These are phyloP conservation scores for Apiospora arundinis DNA, from an alignment of 2,329 filamentous ascomycete species.

Conservation along the genomic window DNA sequence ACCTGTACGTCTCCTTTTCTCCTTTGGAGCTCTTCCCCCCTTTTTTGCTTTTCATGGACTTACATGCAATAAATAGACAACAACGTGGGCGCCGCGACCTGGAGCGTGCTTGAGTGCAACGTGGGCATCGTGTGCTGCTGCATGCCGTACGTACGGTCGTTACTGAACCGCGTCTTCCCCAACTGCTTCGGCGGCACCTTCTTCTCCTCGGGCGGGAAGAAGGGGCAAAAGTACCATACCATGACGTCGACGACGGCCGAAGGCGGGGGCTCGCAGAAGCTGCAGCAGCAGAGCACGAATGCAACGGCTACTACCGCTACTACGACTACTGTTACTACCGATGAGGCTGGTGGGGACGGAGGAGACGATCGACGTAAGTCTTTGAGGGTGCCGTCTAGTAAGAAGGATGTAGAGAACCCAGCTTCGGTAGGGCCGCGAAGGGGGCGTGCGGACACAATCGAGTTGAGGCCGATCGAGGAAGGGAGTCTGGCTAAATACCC, in stretches of 20 bases:
- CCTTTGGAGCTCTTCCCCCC: no score
- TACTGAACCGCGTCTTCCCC: constrained; percentile 12
- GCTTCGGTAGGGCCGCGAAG: neutral
- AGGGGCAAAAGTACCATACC: neutral
- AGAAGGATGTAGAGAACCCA: neutral
- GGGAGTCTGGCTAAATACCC: neutral
- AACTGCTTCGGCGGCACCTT: constrained; percentile 13
- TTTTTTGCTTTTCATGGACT: neutral
- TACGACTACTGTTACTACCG: neutral
- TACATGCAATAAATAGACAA: neutral
- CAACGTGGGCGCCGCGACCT: constrained; percentile 9
- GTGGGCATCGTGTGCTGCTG: constrained; percentile 11
- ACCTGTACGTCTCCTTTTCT: neutral
- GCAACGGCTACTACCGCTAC: neutral
- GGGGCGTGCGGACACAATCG: neutral
- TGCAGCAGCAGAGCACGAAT: neutral
- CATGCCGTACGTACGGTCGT: neutral
- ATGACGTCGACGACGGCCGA: constrained; percentile 4
- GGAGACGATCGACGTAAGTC: neutral
- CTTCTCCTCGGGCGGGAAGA: neutral
- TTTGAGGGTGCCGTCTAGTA: neutral
- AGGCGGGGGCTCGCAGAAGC: neutral
- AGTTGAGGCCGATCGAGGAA: neutral
- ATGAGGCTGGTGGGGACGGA: neutral
- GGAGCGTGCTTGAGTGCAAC: constrained; percentile 13